These are phyloP conservation scores for Mucor velutinosus DNA, from an alignment of 371 early-diverging fungal genomes.

Conservation along the genomic window DNA sequence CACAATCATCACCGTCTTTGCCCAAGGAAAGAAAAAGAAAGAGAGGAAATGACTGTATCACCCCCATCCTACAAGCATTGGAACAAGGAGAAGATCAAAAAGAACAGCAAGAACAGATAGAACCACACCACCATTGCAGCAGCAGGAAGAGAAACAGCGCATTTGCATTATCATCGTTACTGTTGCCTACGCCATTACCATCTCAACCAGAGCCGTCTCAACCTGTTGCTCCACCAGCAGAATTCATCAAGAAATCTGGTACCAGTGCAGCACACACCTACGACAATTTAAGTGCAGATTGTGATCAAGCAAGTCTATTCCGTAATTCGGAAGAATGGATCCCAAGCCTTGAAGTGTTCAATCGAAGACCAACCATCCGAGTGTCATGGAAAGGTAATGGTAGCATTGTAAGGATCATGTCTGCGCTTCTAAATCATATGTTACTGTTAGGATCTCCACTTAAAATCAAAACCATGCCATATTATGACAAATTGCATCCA, in stretches of 20 bases:
- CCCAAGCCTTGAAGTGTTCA: constrained; percentile 25
- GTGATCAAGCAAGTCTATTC: constrained; percentile 14
- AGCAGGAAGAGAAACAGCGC: not conserved
- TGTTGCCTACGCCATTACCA: not conserved
- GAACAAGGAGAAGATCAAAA: constrained; percentile 1
- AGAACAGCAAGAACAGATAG: not conserved
- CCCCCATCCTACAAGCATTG: not conserved
- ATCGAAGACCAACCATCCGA: constrained; percentile 24
- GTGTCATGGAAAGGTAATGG: constrained; percentile 35
- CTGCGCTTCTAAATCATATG: not conserved
- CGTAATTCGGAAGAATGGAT: constrained; percentile 27
- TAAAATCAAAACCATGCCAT: constrained; percentile 48
- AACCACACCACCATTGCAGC: not conserved
- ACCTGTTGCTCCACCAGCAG: not conserved
- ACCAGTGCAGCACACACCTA: constrained; percentile 26
- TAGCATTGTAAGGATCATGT: not conserved
- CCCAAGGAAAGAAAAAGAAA: constrained; percentile 1
- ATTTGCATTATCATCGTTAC: not conserved
- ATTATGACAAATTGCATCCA: constrained; percentile 55
- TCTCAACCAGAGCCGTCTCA: not conserved
- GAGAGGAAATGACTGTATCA: constrained; percentile 11
- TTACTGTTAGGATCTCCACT: constrained; percentile 45
- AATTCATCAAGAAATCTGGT: constrained; percentile 18
- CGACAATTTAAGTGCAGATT: constrained; percentile 22
- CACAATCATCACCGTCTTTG: not conserved